Evolutionary conservation across 768 basidiomycete species (phyloP).

Genomic region (Lanmaoa rubissima): DNA sequence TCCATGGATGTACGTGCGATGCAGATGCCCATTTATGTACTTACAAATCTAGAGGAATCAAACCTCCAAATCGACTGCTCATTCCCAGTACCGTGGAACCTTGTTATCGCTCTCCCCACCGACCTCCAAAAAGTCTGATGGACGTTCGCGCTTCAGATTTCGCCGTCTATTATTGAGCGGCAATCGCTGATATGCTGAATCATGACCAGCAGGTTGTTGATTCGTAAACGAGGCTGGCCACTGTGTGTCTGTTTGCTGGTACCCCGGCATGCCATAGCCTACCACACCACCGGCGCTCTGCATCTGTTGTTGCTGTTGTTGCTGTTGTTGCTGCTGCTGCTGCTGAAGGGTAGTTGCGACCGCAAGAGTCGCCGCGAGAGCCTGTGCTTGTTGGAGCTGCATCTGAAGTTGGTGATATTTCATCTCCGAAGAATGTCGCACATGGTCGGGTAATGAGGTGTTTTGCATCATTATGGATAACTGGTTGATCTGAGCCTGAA

Average conservation of each 20-base stretch:
- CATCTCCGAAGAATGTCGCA: slow-evolving; percentile 79
- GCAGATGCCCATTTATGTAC: neutral
- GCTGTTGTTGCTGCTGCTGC: slow-evolving; percentile 49
- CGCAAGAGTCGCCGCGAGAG: slow-evolving; percentile 63
- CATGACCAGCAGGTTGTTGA: slow-evolving; percentile 66
- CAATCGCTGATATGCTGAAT: slow-evolving; percentile 84
- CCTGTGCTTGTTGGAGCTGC: slow-evolving; percentile 77
- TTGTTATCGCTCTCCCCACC: slow-evolving; percentile 63
- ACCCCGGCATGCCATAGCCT: slow-evolving; percentile 44
- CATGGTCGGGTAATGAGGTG: slow-evolving; percentile 63
- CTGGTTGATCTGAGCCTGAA: slow-evolving; percentile 85
- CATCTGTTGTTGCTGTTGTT: slow-evolving; percentile 40
- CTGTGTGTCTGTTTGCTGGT: slow-evolving; percentile 36
- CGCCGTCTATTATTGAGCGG: slow-evolving; percentile 80
- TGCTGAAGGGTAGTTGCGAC: slow-evolving; percentile 55
- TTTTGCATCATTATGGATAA: slow-evolving; percentile 79
- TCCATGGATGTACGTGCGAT: slow-evolving; percentile 17
- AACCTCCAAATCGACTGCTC: slow-evolving; percentile 1
- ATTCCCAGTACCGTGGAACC: slow-evolving; percentile 78
- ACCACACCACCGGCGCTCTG: slow-evolving; percentile 30
- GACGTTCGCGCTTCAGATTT: slow-evolving; percentile 76
- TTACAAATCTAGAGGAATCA: slow-evolving; percentile 3
- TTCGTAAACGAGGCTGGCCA: slow-evolving; percentile 54
- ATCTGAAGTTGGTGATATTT: slow-evolving; percentile 80
- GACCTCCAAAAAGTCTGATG: slow-evolving; percentile 81